Base-by-base conservation (phyloP, 345 rosid genomes). In the Angophora floribunda region DNA sequence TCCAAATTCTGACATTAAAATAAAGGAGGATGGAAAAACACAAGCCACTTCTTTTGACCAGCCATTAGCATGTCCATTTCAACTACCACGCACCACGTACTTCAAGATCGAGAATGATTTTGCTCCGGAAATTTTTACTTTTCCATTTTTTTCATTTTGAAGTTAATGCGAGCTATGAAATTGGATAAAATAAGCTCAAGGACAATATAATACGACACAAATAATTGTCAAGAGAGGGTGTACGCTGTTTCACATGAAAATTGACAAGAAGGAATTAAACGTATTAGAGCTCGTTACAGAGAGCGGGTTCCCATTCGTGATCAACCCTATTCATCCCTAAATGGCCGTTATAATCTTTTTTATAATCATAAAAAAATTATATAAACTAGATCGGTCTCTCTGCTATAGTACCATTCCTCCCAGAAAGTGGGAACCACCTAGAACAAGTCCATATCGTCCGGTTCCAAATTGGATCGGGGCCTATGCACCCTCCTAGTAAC, bases 371-470 rank as follows among this genome's bases (percentile, higher is more conserved):
- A 36, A 36, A 36, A 36, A 36, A 36, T 36, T 52, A 52, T 52
- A 52, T 52, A 6, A 6, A 17, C 19, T 16, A 3, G 8, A 14
- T 26, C 2, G 6, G 7, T 61, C 26, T 7, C 1, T 1, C 13
- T 15, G 0, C 6, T 12, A 26, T 12, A 15, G 16, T 9, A 61
- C 6, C 7, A 12, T 61, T 61, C 1, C 16, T 61, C 16, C 4
- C 32, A 28, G 28, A 12, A 61, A 61, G 4, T 12, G 15, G 28
- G 16, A 61, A 61, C 67, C 28, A 61, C 67, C 4, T 2, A 2
- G 1, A 61, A 28, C 15, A 0, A 61, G 1, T 26, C 5, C 4
- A 2, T 61, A 28, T 28, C 14, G 26, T 28, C 0, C 7, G 0
- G 4, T 28, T 61, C 15, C 32, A 9, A 28, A 14, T 26, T 13